These are phyloP conservation scores for Eutypa lata DNA, from an alignment of 2,329 filamentous ascomycete genomes.

Conservation along the genomic window DNA sequence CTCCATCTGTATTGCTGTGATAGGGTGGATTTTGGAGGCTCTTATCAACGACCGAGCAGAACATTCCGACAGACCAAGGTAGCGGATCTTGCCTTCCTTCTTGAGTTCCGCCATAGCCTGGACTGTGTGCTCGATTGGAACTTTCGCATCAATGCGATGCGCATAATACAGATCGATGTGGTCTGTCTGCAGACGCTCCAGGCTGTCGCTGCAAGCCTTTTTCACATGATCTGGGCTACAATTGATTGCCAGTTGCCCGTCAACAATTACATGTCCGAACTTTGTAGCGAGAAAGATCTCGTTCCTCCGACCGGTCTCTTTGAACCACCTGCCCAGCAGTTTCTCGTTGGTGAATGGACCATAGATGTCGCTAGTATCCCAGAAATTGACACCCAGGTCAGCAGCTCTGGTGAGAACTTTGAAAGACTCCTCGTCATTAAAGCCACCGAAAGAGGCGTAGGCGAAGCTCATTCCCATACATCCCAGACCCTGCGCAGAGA, in stretches of 20 bases:
- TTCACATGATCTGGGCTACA: not conserved
- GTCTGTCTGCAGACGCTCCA: not conserved
- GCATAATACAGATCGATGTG: not conserved
- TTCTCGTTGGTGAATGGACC: constrained; percentile 38
- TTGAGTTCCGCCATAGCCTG: not conserved
- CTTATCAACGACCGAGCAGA: not conserved
- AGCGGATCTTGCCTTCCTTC: not conserved
- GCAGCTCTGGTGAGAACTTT: constrained; percentile 22
- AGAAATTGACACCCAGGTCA: constrained; percentile 23
- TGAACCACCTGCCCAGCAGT: constrained; percentile 40
- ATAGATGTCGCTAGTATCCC: constrained; percentile 33
- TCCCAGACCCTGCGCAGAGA: constrained; percentile 44
- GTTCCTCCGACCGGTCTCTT: constrained; percentile 40
- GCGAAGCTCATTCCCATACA: constrained; percentile 40
- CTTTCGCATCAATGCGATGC: not conserved
- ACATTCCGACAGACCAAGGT: not conserved
- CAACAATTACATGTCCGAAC: constrained; percentile 32
- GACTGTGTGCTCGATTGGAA: not conserved
- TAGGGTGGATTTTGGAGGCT: not conserved
- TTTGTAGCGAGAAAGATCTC: constrained; percentile 52
- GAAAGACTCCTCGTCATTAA: constrained; percentile 21
- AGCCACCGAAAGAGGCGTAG: constrained; percentile 28
- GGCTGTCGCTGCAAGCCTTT: not conserved
- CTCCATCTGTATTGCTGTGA: not conserved
- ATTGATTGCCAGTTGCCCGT: not conserved